Percentiles rank a stretch among this genome's conserved stretches.
Conservation (phyloP, 306 rosid species). For the Quercus bicolor region DNA sequence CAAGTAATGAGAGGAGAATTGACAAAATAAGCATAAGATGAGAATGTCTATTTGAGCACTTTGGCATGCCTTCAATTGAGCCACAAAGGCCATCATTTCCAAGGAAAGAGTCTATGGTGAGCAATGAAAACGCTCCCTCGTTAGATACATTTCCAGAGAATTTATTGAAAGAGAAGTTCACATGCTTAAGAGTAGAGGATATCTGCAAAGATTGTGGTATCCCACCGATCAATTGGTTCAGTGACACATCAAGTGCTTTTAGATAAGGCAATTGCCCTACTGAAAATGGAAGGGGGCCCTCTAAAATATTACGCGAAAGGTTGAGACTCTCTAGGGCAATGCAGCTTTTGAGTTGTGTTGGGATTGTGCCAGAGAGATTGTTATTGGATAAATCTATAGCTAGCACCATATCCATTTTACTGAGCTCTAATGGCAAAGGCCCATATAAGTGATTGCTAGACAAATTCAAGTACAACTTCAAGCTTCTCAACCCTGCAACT, state of each 20-base stretch:
- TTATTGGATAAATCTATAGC: conserved; percentile 77
- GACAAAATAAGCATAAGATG: conserved; percentile 42
- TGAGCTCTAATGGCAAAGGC: conserved; percentile 65
- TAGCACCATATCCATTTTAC: conserved; percentile 95
- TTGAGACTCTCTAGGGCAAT: conserved; percentile 75
- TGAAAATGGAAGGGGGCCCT: conserved; percentile 65
- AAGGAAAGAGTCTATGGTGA: conserved; percentile 55
- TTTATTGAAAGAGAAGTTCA: conserved; percentile 80
- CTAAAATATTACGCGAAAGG: conserved; percentile 62
- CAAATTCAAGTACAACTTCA: conserved; percentile 79
- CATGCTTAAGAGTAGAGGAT: conserved; percentile 58
- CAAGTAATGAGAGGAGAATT: conserved; percentile 50
- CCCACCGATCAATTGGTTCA: conserved; percentile 54
- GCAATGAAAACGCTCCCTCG: conserved; percentile 59
- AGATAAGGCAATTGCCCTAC: conserved; percentile 71
- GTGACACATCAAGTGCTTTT: conserved; percentile 61
- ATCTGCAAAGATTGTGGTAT: conserved; percentile 59
- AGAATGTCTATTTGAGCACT: conserved; percentile 44
- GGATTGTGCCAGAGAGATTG: conserved; percentile 66
- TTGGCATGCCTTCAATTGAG: conserved; percentile 55
- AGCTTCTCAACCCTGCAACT: conserved; percentile 82
- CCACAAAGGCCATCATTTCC: conserved; percentile 73
- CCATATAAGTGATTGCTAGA: conserved; percentile 70
- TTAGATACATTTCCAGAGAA: conserved; percentile 61
- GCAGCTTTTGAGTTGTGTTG: conserved; percentile 80